A percentile compares a stretch with the other conserved stretches of the same genome.
Evolutionary conservation across 1,139 yeast species (phyloP).

Genomic region (Kurtzmaniella natalensis): DNA sequence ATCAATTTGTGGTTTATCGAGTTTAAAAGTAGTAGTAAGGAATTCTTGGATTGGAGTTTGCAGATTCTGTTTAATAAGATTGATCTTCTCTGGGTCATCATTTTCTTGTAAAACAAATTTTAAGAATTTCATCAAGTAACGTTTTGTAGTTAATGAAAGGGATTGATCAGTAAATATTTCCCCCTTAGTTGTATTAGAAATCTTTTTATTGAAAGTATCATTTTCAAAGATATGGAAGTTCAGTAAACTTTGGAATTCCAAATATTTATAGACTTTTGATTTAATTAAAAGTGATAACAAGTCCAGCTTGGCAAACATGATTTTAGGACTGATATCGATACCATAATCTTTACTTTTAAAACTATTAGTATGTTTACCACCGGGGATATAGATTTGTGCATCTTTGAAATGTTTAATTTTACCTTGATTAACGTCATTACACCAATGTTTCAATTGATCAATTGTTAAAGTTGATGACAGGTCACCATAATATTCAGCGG

Average conservation of each 20-base stretch:
- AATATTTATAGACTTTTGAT: slow-evolving; percentile 82
- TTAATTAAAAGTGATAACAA: slow-evolving; percentile 72
- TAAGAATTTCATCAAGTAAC: slow-evolving; percentile 87
- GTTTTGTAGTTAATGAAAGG: slow-evolving; percentile 68
- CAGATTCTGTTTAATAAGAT: slow-evolving; percentile 51
- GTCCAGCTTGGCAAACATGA: slow-evolving; percentile 86
- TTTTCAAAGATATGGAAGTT: slow-evolving; percentile 90
- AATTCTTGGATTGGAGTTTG: slow-evolving; percentile 56
- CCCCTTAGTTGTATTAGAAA: slow-evolving; percentile 73
- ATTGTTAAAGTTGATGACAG: slow-evolving; percentile 78
- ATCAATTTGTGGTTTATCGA: slow-evolving; percentile 69
- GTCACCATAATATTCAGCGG: slow-evolving; percentile 83
- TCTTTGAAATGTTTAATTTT: slow-evolving; percentile 49
- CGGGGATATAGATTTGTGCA: slow-evolving; percentile 72
- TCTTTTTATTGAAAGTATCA: slow-evolving; percentile 75
- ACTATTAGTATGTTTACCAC: slow-evolving; percentile 36
- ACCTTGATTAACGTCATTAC: slow-evolving; percentile 55
- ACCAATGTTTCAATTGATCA: slow-evolving; percentile 83
- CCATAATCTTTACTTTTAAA: slow-evolving; percentile 73
- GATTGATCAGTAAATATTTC: slow-evolving; percentile 91
- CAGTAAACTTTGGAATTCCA: slow-evolving; percentile 86
- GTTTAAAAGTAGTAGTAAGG: slow-evolving; percentile 58
- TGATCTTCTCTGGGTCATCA: slow-evolving; percentile 46
- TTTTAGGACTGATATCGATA: slow-evolving; percentile 83
- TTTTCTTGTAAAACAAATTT: slow-evolving; percentile 75